Conservation (phyloP, 2,329 filamentous ascomycete species). For the Penicillium sp. region DNA sequence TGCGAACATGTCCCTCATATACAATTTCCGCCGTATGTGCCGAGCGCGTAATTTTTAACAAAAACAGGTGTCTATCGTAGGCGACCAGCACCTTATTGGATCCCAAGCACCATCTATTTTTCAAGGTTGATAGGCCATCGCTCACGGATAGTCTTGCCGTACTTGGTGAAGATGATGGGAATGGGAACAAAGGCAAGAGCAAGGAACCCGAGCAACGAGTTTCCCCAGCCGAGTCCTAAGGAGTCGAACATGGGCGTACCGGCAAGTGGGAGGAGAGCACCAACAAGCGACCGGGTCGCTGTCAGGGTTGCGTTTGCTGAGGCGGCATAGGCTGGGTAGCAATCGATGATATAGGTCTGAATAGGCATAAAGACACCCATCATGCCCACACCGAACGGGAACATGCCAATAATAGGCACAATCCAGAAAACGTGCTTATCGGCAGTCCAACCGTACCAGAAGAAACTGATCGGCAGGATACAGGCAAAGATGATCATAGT, state of each 20-base stretch:
- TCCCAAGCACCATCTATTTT: not conserved
- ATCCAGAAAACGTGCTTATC: conserved; percentile 56
- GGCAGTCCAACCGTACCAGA: conserved; percentile 60
- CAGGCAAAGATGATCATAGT: conserved; percentile 56
- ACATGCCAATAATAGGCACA: conserved; percentile 59
- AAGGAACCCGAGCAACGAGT: conserved; percentile 21
- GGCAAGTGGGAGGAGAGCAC: conserved; percentile 20
- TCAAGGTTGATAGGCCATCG: conserved; percentile 15
- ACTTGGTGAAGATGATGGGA: conserved; percentile 12
- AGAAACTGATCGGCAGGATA: conserved; percentile 55
- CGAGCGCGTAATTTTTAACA: not conserved
- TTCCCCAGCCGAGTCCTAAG: conserved; percentile 22
- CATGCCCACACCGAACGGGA: conserved; percentile 55
- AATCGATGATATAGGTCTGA: conserved; percentile 64
- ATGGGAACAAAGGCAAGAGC: conserved; percentile 18
- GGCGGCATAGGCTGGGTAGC: conserved; percentile 48
- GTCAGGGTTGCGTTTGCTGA: conserved; percentile 56
- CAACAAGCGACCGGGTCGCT: conserved; percentile 52
- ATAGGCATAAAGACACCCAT: conserved; percentile 54
- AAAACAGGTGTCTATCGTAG: not conserved
- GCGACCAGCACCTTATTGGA: not conserved
- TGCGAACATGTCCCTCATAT: not conserved
- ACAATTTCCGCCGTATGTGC: not conserved
- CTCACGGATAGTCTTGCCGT: conserved; percentile 14
- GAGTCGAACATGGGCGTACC: conserved; percentile 15